phyloP scores from a whole-genome alignment of 2,329 filamentous ascomycete species.

The Sclerotinia sclerotiorum region DNA sequence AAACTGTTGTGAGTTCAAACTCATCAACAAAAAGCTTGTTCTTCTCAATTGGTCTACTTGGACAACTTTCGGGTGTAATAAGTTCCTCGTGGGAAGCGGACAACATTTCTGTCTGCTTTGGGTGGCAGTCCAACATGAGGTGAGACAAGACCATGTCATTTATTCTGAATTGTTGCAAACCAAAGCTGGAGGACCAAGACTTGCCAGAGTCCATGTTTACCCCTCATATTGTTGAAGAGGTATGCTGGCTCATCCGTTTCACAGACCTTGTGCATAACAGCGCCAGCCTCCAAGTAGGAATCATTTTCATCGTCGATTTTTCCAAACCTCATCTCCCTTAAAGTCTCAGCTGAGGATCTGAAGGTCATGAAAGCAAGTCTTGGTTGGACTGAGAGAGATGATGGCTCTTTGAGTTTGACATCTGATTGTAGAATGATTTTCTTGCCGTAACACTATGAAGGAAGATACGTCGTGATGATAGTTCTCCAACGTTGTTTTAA shows the following conservation, averaged over 20 bases:
- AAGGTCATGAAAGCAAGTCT: slow-evolving; percentile 43
- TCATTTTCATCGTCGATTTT: slow-evolving; percentile 48
- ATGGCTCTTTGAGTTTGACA: slow-evolving; percentile 11
- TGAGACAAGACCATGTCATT: slow-evolving; percentile 43
- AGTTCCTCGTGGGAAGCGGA: slow-evolving; percentile 40
- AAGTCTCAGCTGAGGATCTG: slow-evolving; percentile 47
- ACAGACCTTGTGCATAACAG: slow-evolving; percentile 48
- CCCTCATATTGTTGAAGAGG: slow-evolving; percentile 53
- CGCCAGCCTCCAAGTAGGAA: slow-evolving; percentile 48
- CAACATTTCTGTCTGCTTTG: slow-evolving; percentile 43
- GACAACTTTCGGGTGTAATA: slow-evolving; percentile 40
- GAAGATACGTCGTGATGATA: not conserved
- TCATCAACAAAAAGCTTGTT: slow-evolving; percentile 43
- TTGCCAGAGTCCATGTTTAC: slow-evolving; percentile 48
- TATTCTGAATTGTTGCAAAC: slow-evolving; percentile 38
- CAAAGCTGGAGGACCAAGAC: slow-evolving; percentile 49
- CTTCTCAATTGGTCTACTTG: slow-evolving; percentile 47
- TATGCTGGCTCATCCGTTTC: slow-evolving; percentile 50
- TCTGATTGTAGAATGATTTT: not conserved
- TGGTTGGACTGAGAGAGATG: slow-evolving; percentile 6
- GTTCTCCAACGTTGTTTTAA: not conserved
- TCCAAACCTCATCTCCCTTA: slow-evolving; percentile 46
- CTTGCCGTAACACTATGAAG: not conserved
- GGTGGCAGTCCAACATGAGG: too few species aligned
- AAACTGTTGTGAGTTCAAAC: slow-evolving; percentile 45